A percentile compares a stretch with the other conserved stretches of the same genome.
phyloP scores from a whole-genome alignment of 495 filamentous ascomycete genomes.

The Aspergillus carlsbadensis region DNA sequence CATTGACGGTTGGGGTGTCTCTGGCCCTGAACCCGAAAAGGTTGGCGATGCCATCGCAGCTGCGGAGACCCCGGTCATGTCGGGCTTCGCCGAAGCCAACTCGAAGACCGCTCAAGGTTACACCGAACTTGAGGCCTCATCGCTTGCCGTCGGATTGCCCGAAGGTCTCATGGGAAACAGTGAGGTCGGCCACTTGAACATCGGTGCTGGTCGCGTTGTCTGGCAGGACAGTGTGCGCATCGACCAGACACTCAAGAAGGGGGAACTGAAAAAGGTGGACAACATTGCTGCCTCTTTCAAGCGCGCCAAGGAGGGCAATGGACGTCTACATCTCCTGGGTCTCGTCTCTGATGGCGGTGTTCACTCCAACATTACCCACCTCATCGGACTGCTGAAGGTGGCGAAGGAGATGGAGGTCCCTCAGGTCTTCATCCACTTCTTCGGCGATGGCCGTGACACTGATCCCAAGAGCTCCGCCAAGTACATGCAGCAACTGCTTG shows the following conservation, averaged over 20 bases:
- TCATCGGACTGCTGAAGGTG: slow-evolving; percentile 80
- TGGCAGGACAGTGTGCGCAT: slow-evolving; percentile 99
- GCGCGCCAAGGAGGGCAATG: slow-evolving; percentile 82
- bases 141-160: slow-evolving; percentile 89
- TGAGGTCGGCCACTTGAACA: slow-evolving; percentile 97
- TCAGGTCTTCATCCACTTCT: slow-evolving; percentile 97
- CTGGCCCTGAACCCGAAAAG: slow-evolving; percentile 70
- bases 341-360: slow-evolving; percentile 95
- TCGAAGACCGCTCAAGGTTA: slow-evolving; percentile 73
- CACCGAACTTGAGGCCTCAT: slow-evolving; percentile 90
- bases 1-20: slow-evolving; percentile 97
- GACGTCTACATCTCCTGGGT: slow-evolving; percentile 87
- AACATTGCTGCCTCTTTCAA: slow-evolving; percentile 76
- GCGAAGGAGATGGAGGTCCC: slow-evolving; percentile 86
- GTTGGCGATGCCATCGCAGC: slow-evolving; percentile 92
- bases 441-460: slow-evolving; percentile 95
- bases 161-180: slow-evolving; percentile 99
- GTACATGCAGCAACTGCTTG: slow-evolving; percentile 82
- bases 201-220: slow-evolving; percentile 94
- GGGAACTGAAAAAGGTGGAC: slow-evolving; percentile 72
- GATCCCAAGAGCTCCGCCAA: slow-evolving; percentile 87
- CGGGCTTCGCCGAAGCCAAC: slow-evolving; percentile 61
- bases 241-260: slow-evolving; percentile 90
- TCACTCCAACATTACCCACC: slow-evolving; percentile 90
- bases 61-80: slow-evolving; percentile 90